Evolutionary conservation across 371 early-diverging fungal genomes (phyloP).

Genomic region (Dipsacomyces acuminosporus): DNA sequence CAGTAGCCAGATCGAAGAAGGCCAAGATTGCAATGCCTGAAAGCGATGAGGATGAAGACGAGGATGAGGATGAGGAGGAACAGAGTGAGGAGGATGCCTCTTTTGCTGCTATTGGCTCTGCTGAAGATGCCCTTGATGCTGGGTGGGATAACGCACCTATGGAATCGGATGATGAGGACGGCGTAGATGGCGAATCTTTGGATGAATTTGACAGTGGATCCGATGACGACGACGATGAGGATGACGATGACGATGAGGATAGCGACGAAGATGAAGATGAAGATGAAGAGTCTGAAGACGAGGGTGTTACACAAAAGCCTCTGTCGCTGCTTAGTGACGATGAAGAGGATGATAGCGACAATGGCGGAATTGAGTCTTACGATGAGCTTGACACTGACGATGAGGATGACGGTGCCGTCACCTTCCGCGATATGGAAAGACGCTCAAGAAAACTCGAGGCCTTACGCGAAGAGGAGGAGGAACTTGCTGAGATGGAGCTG

Average conservation of each 20-base stretch:
- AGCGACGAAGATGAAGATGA: too few relatives aligned
- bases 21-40: constrained; percentile 28
- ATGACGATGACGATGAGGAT: constrained; percentile 45
- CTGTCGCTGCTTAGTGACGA: constrained; percentile 25
- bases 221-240: constrained; percentile 40
- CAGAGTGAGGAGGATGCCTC: too few relatives aligned
- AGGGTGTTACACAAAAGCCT: background rate
- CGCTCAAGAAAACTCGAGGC: constrained; percentile 68
- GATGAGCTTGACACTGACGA: constrained; percentile 45
- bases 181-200: constrained; percentile 27
- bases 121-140: constrained; percentile 34
- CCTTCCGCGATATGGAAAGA: constrained; percentile 60
- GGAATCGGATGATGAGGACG: constrained; percentile 49
- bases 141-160: constrained; percentile 49
- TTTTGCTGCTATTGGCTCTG: background rate
- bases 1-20: constrained; percentile 37
- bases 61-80: constrained; percentile 15
- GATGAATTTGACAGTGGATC: constrained; percentile 17
- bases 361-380: constrained; percentile 37
- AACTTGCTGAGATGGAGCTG: constrained; percentile 60
- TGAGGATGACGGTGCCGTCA: constrained; percentile 18
- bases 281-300: constrained; percentile 8
- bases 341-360: constrained; percentile 39
- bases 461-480: constrained; percentile 69
- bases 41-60: constrained; percentile 44